Percentiles rank a stretch among this genome's conserved stretches.
Evolutionary conservation across 2,329 filamentous ascomycete species (phyloP).

Genomic region (Ophiostoma australiae): DNA sequence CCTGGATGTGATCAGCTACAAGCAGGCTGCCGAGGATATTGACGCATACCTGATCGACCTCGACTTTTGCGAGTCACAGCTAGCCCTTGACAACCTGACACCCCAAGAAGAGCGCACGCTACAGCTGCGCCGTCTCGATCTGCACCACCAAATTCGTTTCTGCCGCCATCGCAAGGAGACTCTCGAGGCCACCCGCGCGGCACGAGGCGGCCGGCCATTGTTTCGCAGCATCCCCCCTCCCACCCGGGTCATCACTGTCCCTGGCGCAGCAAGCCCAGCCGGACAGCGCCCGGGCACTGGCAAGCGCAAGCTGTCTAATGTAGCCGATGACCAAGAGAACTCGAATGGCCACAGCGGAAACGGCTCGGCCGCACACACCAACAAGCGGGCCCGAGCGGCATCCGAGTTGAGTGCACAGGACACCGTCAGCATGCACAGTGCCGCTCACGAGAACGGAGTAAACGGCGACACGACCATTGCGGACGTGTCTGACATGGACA

Average conservation of each 20-base stretch:
- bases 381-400: slow-evolving; percentile 21
- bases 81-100: slow-evolving; percentile 36
- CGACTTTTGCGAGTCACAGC: slow-evolving; percentile 39
- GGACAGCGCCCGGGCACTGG: slow-evolving; percentile 3
- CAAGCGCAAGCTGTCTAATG: slow-evolving; percentile 3
- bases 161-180: slow-evolving; percentile 40
- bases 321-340: neutral
- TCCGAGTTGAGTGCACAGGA: slow-evolving; percentile 24
- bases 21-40: slow-evolving; percentile 42
- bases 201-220: slow-evolving; percentile 23
- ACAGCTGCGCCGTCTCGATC: slow-evolving; percentile 42
- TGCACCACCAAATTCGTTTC: slow-evolving; percentile 42
- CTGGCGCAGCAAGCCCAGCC: neutral
- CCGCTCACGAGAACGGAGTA: neutral
- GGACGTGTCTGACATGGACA: slow-evolving; percentile 18
- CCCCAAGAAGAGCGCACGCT: slow-evolving; percentile 41
- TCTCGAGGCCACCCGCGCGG: slow-evolving; percentile 29
- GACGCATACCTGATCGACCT: slow-evolving; percentile 41
- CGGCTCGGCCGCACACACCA: neutral
- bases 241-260: neutral
- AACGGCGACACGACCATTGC: neutral
- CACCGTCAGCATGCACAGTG: slow-evolving; percentile 24
- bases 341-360: neutral
- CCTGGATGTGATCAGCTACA: slow-evolving; percentile 33
- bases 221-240: neutral